phyloP scores from a whole-genome alignment of 768 basidiomycete genomes.

The Tulasnella calospora region DNA sequence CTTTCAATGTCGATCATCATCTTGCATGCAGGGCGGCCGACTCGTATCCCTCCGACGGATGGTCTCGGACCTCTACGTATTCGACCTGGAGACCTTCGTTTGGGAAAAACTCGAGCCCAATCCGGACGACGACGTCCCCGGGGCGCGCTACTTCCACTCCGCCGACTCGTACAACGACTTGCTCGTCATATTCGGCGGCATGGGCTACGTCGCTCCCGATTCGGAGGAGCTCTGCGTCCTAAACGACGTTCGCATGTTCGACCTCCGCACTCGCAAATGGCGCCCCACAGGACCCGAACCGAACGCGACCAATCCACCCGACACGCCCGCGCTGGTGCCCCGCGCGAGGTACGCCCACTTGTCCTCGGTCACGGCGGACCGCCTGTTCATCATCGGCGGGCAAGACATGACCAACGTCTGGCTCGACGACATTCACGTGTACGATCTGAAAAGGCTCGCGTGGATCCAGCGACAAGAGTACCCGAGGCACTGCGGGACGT shows the following conservation, averaged over 20 bases:
- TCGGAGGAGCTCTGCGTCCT: slow-evolving; percentile 85
- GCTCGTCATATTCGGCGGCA: slow-evolving; percentile 83
- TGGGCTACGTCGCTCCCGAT: slow-evolving; percentile 72
- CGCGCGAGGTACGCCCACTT: slow-evolving; percentile 92
- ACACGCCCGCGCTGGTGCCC: slow-evolving; percentile 54
- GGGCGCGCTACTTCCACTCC: slow-evolving; percentile 91
- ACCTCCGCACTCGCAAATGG: slow-evolving; percentile 69
- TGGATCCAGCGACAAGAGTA: slow-evolving; percentile 82
- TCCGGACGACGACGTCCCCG: slow-evolving; percentile 65
- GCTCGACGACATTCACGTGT: slow-evolving; percentile 89
- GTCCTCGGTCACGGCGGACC: slow-evolving; percentile 76
- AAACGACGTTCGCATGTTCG: slow-evolving; percentile 86
- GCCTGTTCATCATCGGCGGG: slow-evolving; percentile 88
- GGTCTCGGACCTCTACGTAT: slow-evolving; percentile 84
- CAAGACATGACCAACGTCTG: slow-evolving; percentile 92
- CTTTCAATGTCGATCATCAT: too few species aligned
- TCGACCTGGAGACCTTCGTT: slow-evolving; percentile 72
- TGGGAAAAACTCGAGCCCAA: slow-evolving; percentile 69
- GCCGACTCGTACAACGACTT: slow-evolving; percentile 88
- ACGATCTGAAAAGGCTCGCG: slow-evolving; percentile 62
- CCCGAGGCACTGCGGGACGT: slow-evolving; percentile 92
- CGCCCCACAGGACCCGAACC: slow-evolving; percentile 44
- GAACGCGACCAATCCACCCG: slow-evolving; percentile 30
- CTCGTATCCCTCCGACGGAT: slow-evolving; percentile 81
- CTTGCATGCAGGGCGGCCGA: slow-evolving; percentile 63